These are phyloP conservation scores for Metschnikowia cerradonensis DNA, from an alignment of 805 yeast genomes.

Conservation along the genomic window DNA sequence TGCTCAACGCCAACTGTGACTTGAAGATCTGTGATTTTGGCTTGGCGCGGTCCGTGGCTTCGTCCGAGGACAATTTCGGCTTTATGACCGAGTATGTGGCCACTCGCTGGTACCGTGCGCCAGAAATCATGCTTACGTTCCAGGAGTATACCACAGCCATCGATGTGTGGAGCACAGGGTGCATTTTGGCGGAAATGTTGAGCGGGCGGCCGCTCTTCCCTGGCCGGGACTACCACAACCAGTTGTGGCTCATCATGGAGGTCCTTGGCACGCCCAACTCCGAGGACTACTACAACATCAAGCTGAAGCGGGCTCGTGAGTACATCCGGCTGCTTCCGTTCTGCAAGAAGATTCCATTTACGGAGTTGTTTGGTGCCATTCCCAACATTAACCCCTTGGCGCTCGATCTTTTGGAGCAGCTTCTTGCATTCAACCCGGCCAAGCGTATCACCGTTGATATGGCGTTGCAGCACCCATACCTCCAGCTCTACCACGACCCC, in stretches of 20 bases:
- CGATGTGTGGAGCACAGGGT: conserved; percentile 96
- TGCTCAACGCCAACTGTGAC: conserved; percentile 89
- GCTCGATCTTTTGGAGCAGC: conserved; percentile 57
- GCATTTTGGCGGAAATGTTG: conserved; percentile 88
- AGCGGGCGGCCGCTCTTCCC: conserved; percentile 87
- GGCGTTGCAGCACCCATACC: conserved; percentile 81
- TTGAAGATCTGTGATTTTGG: conserved; percentile 94
- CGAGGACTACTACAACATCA: conserved; percentile 71
- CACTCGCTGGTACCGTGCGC: conserved; percentile 96
- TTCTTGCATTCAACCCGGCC: conserved; percentile 69
- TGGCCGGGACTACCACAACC: conserved; percentile 91
- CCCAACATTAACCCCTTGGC: conserved; percentile 39
- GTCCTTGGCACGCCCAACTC: conserved; percentile 83
- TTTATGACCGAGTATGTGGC: conserved; percentile 97
- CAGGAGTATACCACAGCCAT: conserved; percentile 92
- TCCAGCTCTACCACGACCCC: conserved; percentile 89
- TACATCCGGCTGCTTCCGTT: conserved; percentile 79
- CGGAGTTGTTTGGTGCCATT: conserved; percentile 15
- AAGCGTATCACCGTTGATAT: conserved; percentile 70
- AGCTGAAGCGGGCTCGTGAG: conserved; percentile 81
- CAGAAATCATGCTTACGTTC: conserved; percentile 93
- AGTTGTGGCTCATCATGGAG: conserved; percentile 77
- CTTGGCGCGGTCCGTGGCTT: conserved; percentile 66
- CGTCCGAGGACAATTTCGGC: conserved; percentile 62
- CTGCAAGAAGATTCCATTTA: conserved; percentile 44